Evolutionary conservation across 78 protist species (phyloP), one percentile per base, ranked within the genome.

Genomic region (slime mould (Dictyostelium discoideum)): DNA sequence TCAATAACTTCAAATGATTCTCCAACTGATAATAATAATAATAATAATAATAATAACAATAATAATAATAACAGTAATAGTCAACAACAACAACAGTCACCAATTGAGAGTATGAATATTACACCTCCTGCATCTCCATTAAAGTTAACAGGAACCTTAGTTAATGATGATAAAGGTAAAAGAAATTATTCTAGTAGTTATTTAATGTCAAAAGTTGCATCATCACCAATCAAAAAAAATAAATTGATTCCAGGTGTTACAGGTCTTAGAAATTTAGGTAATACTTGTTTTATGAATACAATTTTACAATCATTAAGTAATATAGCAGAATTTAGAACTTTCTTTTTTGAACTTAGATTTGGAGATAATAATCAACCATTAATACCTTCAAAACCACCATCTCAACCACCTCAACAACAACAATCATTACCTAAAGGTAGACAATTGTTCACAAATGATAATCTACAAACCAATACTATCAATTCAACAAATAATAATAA

Each of bases 241-340:
- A 80, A 60, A 60, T 48, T 92, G 11, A 92, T 85, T 39, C 96
- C 96, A 20, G 96, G 96, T 57, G 85, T 77, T 0, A 93, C 90
- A 24, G 96, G 96, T 24, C 32, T 93, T 16, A 60, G 96, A 40
- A 93, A 93, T 73, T 37, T 93, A 10, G 96, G 96, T 10, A 93
- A 93, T n/a, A 93, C 96, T 60, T 93, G 96, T 65, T 93, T 87
- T 79, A 93, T 93, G 96, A 93, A 93, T 76, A 93, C 94, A n/a
- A 69, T 93, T 44, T 44, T 93, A n/a, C 96, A 93, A 81, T 73
- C 95, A 39, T 73, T 92, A 26, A 92, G 95, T 60, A 92, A 92
- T 92, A 81, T 85, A 40, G 85, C 85, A 22, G 89, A 85, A n/a
- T 92, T 92, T 92, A 92, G 95, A 92, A 76, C 84, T 16, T 92